Evolutionary conservation across 2,329 filamentous ascomycete genomes (phyloP).

Genomic region (Cladosporium oxysporum): DNA sequence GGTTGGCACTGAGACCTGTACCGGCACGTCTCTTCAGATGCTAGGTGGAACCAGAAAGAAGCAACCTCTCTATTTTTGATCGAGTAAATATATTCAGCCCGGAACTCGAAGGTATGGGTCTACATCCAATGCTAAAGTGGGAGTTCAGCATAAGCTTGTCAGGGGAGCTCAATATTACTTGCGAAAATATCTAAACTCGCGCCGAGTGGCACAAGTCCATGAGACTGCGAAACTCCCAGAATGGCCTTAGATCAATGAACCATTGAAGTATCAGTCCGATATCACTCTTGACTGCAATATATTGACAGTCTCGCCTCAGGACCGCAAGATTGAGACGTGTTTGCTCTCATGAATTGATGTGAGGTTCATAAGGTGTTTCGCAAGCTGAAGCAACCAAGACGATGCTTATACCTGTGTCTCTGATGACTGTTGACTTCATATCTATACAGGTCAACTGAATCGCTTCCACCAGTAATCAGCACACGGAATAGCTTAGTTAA

Average conservation of each 20-base stretch:
- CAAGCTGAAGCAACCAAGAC: not conserved
- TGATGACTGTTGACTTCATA: not conserved
- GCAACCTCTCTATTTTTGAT: accelerated
- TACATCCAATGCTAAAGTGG: not conserved
- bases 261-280: not conserved
- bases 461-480: not conserved
- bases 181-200: not conserved
- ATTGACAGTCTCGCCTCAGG: not conserved
- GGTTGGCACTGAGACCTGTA: not conserved
- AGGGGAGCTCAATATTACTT: not conserved
- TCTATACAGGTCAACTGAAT: not conserved
- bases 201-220: not conserved
- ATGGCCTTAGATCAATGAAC: not conserved
- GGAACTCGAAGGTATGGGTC: not conserved
- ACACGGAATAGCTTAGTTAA: not conserved
- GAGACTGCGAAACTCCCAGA: not conserved
- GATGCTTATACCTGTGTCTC: not conserved
- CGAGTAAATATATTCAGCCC: not conserved
- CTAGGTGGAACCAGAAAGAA: not conserved
- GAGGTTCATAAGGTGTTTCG: not conserved
- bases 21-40: not conserved
- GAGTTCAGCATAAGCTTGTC: not conserved
- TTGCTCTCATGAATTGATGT: not conserved
- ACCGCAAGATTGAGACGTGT: not conserved
- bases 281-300: not conserved